Base-by-base conservation (phyloP, 1,139 yeast genomes). In the Candida albicans region DNA sequence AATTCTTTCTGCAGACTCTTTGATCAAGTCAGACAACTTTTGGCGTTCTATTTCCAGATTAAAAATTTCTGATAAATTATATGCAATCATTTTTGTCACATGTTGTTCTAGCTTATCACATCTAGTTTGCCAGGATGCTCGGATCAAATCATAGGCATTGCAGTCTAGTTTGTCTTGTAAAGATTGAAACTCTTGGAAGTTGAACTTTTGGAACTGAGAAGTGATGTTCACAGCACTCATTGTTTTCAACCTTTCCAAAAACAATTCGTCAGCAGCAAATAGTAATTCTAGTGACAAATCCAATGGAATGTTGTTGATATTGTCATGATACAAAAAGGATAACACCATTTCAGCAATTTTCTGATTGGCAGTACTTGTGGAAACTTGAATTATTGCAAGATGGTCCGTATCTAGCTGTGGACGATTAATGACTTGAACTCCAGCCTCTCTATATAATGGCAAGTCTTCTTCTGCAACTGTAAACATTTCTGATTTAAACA, bases 121-220 rank as follows among this genome's bases (percentile, higher is more conserved):
- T 35, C 84, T 66, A 0, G 86, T 76, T 31, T 74, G 76, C 95
- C 95, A 87, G 0, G 87, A 82, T 0, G 83, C 75, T 39, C 81
- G 64, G 13, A 87, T 61, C 13, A 85, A 66, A 30, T 82, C 86
- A 56, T 71, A 84, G 0, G 81, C 67, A 30, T 78, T 65, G 42
- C 70, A 56, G 2, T 72, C 73, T 0, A 62, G 44, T 3, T 40
- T 38, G 0, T 47, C 47, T 12, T 53, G 47, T 26, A 70, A 51
- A 0, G 44, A 33, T 9, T 44, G 31, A 40, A 64, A 59, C 13
- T 64, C 64, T 1, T 50, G 52, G 40, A 52, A 54, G 8, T 55
- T 50, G 28, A 62, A 56, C 41, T 45, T 52, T 36, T 49, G 44
- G 44, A 62, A 67, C 37, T 43, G 62, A 41, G 77, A 73, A 0